Conservation (phyloP, 2,329 filamentous ascomycete species). For the Trichoderma koningii region DNA sequence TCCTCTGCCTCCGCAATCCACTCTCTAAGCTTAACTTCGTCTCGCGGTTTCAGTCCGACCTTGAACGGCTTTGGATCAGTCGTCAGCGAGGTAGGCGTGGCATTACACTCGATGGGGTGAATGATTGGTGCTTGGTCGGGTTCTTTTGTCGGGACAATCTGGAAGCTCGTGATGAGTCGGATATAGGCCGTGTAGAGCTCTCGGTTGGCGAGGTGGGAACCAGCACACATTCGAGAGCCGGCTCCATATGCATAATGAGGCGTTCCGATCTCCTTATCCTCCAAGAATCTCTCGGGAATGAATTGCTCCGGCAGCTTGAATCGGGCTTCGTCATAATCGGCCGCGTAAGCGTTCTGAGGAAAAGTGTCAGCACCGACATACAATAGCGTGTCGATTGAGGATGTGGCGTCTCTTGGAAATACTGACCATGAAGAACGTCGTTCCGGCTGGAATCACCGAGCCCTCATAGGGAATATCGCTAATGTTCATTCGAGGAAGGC, state of each 20-base stretch:
- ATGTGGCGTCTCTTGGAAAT: background rate
- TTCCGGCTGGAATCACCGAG: conserved; percentile 69
- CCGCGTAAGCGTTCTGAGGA: conserved; percentile 67
- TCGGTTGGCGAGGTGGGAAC: conserved; percentile 63
- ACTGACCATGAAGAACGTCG: conserved; percentile 74
- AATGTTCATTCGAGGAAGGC: conserved; percentile 70
- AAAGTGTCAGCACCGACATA: background rate
- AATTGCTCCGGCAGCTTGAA: conserved; percentile 66
- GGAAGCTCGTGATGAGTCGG: conserved; percentile 60
- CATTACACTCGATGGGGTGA: conserved; percentile 59
- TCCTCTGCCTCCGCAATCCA: conserved; percentile 59
- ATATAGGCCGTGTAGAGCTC: conserved; percentile 64
- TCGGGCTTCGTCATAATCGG: conserved; percentile 69
- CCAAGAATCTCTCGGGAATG: conserved; percentile 69
- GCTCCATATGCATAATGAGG: conserved; percentile 65
- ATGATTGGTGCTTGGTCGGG: conserved; percentile 52
- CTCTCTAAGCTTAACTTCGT: conserved; percentile 47
- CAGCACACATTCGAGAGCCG: conserved; percentile 64
- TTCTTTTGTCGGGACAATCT: conserved; percentile 51
- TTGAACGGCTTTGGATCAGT: conserved; percentile 66
- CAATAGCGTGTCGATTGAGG: too few relatives aligned
- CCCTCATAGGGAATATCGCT: conserved; percentile 71
- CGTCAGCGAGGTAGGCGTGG: conserved; percentile 59
- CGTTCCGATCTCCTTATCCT: conserved; percentile 56
- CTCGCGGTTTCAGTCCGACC: conserved; percentile 54